Evolutionary conservation across 306 rosid species (phyloP).

Genomic region (Mimosa pudica): DNA sequence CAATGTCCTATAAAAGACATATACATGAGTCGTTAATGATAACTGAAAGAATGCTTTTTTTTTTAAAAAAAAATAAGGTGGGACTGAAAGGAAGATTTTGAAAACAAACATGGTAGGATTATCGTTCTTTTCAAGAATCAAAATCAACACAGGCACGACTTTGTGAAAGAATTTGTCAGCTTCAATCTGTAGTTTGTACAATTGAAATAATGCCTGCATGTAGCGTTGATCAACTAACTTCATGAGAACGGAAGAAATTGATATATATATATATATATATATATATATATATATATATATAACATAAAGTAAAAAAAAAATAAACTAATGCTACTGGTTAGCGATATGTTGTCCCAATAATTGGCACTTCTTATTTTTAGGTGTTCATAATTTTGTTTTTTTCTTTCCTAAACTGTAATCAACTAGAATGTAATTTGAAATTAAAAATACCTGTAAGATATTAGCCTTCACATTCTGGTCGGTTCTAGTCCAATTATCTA

Average conservation of each 20-base stretch:
- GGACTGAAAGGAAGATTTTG: not conserved
- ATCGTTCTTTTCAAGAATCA: not conserved
- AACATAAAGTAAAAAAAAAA: no score
- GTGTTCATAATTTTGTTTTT: no score
- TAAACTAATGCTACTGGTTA: no score
- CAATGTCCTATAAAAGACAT: conserved; percentile 12
- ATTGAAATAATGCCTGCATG: conserved; percentile 37
- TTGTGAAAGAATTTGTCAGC: not conserved
- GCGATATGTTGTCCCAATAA: no score
- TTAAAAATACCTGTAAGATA: conserved; percentile 28
- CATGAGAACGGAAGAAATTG: not conserved
- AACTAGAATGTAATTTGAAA: not conserved
- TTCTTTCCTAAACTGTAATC: no score
- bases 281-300: no score
- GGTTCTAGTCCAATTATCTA: not conserved
- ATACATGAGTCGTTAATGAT: not conserved
- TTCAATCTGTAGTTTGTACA: conserved; percentile 15
- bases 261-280: no score
- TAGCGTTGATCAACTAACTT: not conserved
- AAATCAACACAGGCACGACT: conserved; percentile 25
- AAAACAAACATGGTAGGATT: conserved; percentile 20
- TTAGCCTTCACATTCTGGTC: not conserved
- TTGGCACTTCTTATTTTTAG: no score
- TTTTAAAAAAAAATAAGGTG: not conserved
- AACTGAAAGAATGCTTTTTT: not conserved